A percentile compares a stretch with the other conserved stretches of the same genome.
Evolutionary conservation across 73 alveolate species (phyloP).

Genomic region (Blepharisma stoltei): DNA sequence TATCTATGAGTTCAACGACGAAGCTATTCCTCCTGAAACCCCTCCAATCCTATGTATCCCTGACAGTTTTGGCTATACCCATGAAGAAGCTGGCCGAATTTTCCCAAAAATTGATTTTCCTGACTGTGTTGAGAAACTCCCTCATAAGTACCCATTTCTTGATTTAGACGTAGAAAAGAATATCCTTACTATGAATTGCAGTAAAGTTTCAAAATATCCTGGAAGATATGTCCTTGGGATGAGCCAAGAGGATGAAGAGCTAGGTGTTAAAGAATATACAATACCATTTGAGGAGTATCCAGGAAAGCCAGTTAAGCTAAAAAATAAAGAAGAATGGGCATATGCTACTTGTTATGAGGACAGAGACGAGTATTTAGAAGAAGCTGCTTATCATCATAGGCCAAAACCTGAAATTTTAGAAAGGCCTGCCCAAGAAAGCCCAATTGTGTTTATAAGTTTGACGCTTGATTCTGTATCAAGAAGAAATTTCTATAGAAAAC

Average conservation of each 20-base stretch:
- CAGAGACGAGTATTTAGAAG: not conserved
- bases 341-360: slow-evolving; percentile 9
- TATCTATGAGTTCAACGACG: not conserved
- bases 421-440: not conserved
- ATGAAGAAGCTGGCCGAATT: slow-evolving; percentile 15
- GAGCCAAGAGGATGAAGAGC: not conserved
- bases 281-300: not conserved
- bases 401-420: not conserved
- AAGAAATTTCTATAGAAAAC: not conserved
- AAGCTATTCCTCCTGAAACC: slow-evolving; percentile 2
- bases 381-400: not conserved
- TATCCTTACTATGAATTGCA: slow-evolving; percentile 1
- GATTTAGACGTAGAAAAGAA: not conserved
- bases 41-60: slow-evolving; percentile 19
- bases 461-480: slow-evolving; percentile 26
- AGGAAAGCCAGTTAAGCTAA: not conserved
- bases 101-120: slow-evolving; percentile 20
- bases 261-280: not conserved
- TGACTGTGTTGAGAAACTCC: not conserved
- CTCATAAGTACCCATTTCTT: not conserved
- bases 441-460: not conserved
- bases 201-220: not conserved
- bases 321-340: not conserved
- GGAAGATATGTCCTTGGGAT: slow-evolving; percentile 8
- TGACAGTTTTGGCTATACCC: slow-evolving; percentile 2